Base-by-base conservation (phyloP, 1,284 basidiomycete species). In the Ustilago curta region DNA sequence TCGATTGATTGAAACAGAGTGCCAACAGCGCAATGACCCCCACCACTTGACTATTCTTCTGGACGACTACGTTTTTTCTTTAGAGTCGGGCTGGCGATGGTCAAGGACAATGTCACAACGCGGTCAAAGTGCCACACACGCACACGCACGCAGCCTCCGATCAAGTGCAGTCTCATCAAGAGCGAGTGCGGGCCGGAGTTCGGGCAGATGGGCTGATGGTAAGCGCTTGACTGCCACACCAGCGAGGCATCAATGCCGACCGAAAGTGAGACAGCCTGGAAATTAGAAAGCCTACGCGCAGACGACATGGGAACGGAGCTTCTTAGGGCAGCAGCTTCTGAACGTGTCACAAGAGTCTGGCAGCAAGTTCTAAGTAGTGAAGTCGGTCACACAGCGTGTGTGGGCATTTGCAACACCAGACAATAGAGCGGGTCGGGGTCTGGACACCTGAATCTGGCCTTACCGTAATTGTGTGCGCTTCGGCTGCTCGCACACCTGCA, bases 201-300 rank as follows among this genome's bases (percentile, higher is more conserved):
- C 50, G 54, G 45, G 39, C 50, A n/a, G 39, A 61, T 23, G 35
- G 43, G 54, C 49, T 31, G 18, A 25, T 37, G 11, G 50, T n/a
- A 37, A 40, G 37, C 35, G 35, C 23, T 37, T 23, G 37, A 23
- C n/a, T 55, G 18, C 47, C 40, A 19, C 43, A 25, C 6, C n/a
- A 47, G 25, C 32, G 32, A 48, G 42, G 51, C 49, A 54, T n/a
- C 25, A 37, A 37, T 47, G 49, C 68, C 68, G 62, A 27, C 47
- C 31, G 54, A 50, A 39, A 56, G 68, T 65, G 68, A 70, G 59
- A 70, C 68, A 61, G 53, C 58, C 57, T 64, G 57, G 31, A 63
- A 57, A 47, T 45, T 21, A 53, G 23, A 62, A 51, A 61, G 58
- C 60, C 57, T 54, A 21, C 32, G 37, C 39, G 25, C 39, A 55